Evolutionary conservation across 306 rosid species (phyloP).

Genomic region (Lathyrus oleraceus): DNA sequence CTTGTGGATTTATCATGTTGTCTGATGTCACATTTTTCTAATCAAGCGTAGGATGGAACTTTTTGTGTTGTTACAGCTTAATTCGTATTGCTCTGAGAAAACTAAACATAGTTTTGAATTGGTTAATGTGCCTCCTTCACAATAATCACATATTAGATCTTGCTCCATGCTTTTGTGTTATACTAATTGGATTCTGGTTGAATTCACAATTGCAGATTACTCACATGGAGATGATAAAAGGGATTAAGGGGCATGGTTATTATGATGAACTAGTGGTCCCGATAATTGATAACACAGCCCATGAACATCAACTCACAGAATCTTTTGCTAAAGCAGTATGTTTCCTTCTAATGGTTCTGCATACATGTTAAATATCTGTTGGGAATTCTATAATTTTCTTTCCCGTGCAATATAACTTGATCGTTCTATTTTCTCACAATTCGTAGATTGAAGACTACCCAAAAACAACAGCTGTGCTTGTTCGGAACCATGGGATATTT

Average conservation of each 20-base stretch:
- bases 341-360: constrained; percentile 30
- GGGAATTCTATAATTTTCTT: constrained; percentile 5
- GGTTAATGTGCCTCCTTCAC: constrained; percentile 9
- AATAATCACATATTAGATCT: constrained; percentile 10
- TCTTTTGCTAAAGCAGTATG: constrained; percentile 96
- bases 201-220: constrained; percentile 68
- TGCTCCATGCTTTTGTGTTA: constrained; percentile 28
- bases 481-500: constrained; percentile 94
- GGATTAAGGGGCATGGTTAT: constrained; percentile 97
- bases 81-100: constrained; percentile 27
- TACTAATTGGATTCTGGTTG: constrained; percentile 27
- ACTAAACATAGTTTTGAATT: constrained; percentile 11
- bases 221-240: constrained; percentile 99
- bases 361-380: constrained; percentile 15
- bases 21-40: neutral
- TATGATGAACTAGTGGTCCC: constrained; percentile 97
- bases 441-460: constrained; percentile 89
- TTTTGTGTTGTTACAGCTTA: constrained; percentile 12
- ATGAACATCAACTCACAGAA: constrained; percentile 83
- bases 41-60: neutral
- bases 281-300: constrained; percentile 87
- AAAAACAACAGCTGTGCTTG: constrained; percentile 95
- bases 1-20: constrained; percentile 5
- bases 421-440: constrained; percentile 29
- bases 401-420: neutral